A percentile compares a stretch with the other conserved stretches of the same genome.
These are phyloP conservation scores for Lentinus tigrinus DNA, from an alignment of 768 basidiomycete species.

Conservation along the genomic window DNA sequence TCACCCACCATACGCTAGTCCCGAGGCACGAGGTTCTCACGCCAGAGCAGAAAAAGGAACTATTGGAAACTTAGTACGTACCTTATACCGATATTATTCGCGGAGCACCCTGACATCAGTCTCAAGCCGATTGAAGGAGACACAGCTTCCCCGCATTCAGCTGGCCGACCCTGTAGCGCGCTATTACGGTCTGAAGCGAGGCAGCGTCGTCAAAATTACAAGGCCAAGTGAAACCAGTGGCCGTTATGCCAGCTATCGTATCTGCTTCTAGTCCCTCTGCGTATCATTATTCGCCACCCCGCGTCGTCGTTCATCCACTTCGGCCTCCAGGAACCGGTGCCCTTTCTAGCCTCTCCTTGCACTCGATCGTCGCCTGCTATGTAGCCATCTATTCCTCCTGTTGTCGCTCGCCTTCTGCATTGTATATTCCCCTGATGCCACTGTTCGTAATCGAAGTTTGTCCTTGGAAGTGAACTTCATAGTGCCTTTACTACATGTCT, in stretches of 20 bases:
- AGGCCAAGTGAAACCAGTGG: conserved; percentile 96
- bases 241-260: conserved; percentile 88
- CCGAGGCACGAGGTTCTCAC: conserved; percentile 89
- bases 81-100: not conserved
- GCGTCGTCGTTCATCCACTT: not conserved
- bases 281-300: conserved; percentile 7
- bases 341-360: not conserved
- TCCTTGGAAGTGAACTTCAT: not conserved
- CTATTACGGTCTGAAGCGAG: conserved; percentile 93
- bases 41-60: conserved; percentile 78
- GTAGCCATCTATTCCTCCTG: conserved; percentile 8
- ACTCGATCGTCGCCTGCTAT: conserved; percentile 1
- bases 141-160: conserved; percentile 96
- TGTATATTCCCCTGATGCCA: conserved; percentile 3
- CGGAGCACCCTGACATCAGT: not conserved
- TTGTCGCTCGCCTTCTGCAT: conserved; percentile 6
- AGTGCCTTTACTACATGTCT: not conserved
- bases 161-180: conserved; percentile 96
- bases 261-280: conserved; percentile 61
- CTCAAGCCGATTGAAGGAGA: conserved; percentile 90
- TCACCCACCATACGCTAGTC: conserved; percentile 93
- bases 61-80: conserved; percentile 92
- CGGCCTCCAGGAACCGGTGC: not conserved
- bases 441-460: not conserved
- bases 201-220: conserved; percentile 98